Evolutionary conservation across 2,329 filamentous ascomycete species (phyloP).

Genomic region (Dothistroma septosporum): DNA sequence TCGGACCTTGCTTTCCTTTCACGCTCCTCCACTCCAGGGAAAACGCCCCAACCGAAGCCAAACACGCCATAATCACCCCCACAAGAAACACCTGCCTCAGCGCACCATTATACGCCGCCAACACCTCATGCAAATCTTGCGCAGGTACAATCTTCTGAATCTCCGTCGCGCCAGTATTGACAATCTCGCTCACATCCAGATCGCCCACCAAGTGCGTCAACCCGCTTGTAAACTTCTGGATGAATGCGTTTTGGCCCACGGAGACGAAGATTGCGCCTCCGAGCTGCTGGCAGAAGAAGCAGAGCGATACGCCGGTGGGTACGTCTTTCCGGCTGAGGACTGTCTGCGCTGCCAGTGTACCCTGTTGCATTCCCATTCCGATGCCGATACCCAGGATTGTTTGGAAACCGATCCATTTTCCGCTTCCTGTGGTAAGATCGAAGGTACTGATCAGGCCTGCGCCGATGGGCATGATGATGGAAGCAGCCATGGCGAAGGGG

Average conservation of each 20-base stretch:
- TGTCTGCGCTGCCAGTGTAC: slow-evolving; percentile 40
- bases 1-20: slow-evolving; percentile 21
- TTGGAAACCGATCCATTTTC: slow-evolving; percentile 49
- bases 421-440: slow-evolving; percentile 34
- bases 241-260: slow-evolving; percentile 36
- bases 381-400: slow-evolving; percentile 44
- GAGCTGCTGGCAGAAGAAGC: slow-evolving; percentile 42
- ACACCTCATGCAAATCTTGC: slow-evolving; percentile 11
- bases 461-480: slow-evolving; percentile 42
- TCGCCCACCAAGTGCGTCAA: slow-evolving; percentile 10
- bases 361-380: slow-evolving; percentile 42
- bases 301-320: slow-evolving; percentile 37
- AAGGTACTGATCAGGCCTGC: slow-evolving; percentile 44
- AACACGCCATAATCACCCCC: slow-evolving; percentile 18
- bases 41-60: slow-evolving; percentile 22
- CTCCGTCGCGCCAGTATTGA: slow-evolving; percentile 24
- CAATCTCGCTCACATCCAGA: slow-evolving; percentile 15
- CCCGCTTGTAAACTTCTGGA: slow-evolving; percentile 15
- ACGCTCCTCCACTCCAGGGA: slow-evolving; percentile 29
- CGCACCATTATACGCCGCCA: slow-evolving; percentile 26
- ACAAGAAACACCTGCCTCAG: slow-evolving; percentile 24
- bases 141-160: slow-evolving; percentile 18
- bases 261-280: slow-evolving; percentile 43
- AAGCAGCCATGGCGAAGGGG: slow-evolving; percentile 40
- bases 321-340: slow-evolving; percentile 37